Evolutionary conservation across 169 alveolate species (phyloP).

Genomic region (Plasmodium vivax): DNA sequence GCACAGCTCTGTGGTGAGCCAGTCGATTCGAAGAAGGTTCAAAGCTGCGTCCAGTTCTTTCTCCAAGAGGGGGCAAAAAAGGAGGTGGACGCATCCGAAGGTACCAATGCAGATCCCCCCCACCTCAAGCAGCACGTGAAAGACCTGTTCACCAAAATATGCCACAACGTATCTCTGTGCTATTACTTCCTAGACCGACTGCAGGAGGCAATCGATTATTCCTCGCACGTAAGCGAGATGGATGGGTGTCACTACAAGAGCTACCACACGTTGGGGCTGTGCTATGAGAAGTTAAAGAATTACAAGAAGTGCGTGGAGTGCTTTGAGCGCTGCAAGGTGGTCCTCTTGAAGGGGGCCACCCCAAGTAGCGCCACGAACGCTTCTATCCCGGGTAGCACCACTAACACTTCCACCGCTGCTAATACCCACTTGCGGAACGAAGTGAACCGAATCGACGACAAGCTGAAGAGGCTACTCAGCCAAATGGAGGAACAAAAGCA

Average conservation of each 20-base stretch:
- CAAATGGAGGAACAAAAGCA: conserved; percentile 1
- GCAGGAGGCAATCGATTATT: conserved; percentile 23
- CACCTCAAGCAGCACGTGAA: not conserved
- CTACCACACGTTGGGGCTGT: conserved; percentile 60
- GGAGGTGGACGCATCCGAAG: not conserved
- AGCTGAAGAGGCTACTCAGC: not conserved
- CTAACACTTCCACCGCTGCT: not conserved
- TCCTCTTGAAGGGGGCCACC: not conserved
- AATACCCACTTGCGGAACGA: not conserved
- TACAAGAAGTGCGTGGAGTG: conserved; percentile 17
- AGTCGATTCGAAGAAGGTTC: not conserved
- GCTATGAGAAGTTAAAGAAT: conserved; percentile 56
- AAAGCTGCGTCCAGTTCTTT: conserved; percentile 20
- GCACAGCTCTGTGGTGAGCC: conserved; percentile 12
- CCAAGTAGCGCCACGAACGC: too few relatives aligned
- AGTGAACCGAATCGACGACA: conserved; percentile 38
- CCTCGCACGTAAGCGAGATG: conserved; percentile 35
- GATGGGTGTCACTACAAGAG: conserved; percentile 48
- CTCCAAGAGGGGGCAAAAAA: not conserved
- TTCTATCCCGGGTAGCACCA: not conserved
- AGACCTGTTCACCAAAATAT: conserved; percentile 21
- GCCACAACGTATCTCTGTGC: conserved; percentile 62
- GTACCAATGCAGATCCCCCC: not conserved
- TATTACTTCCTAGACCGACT: conserved; percentile 42
- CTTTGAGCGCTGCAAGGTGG: conserved; percentile 39